Evolutionary conservation across 1,284 basidiomycete species (phyloP).

Genomic region (Ganoderma boninense): DNA sequence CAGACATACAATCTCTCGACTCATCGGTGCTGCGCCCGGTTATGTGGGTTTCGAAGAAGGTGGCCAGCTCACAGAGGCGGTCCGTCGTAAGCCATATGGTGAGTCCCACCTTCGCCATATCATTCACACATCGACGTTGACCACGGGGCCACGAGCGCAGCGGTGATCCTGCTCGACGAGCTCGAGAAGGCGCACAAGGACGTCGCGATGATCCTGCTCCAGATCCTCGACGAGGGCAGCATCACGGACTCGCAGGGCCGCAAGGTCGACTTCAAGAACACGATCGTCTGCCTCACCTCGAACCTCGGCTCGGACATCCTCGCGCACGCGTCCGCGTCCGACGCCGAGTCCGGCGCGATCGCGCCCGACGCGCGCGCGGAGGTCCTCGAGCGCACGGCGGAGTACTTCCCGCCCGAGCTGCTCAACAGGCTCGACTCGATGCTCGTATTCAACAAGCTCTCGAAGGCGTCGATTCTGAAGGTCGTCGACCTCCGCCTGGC

Average conservation of each 20-base stretch:
- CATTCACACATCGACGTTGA: constrained; percentile 9
- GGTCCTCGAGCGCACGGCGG: constrained; percentile 80
- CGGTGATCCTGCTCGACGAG: constrained; percentile 86
- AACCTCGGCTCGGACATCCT: constrained; percentile 71
- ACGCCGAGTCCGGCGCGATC: constrained; percentile 68
- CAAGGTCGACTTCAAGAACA: constrained; percentile 85
- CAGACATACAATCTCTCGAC: constrained; percentile 87
- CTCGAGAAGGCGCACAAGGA: constrained; percentile 95
- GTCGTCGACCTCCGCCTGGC: constrained; percentile 81
- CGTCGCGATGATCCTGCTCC: constrained; percentile 90
- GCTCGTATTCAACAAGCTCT: constrained; percentile 91
- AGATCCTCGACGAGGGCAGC: constrained; percentile 92
- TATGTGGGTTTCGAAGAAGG: constrained; percentile 96
- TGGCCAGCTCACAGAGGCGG: constrained; percentile 89
- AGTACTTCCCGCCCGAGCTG: constrained; percentile 90
- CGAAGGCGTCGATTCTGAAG: constrained; percentile 73
- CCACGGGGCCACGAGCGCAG: constrained; percentile 45
- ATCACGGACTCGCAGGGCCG: constrained; percentile 84
- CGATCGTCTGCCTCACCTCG: constrained; percentile 75
- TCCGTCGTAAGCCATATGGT: constrained; percentile 86
- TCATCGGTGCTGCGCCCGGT: constrained; percentile 92
- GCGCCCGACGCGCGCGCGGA: constrained; percentile 68
- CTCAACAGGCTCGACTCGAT: constrained; percentile 90
- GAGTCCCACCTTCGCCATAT: constrained; percentile 33
- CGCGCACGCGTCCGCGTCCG: constrained; percentile 71